Percentiles rank a stretch among this genome's conserved stretches.
These are phyloP conservation scores for Neoboletus subvelutipes DNA, from an alignment of 768 basidiomycete genomes.

Conservation along the genomic window DNA sequence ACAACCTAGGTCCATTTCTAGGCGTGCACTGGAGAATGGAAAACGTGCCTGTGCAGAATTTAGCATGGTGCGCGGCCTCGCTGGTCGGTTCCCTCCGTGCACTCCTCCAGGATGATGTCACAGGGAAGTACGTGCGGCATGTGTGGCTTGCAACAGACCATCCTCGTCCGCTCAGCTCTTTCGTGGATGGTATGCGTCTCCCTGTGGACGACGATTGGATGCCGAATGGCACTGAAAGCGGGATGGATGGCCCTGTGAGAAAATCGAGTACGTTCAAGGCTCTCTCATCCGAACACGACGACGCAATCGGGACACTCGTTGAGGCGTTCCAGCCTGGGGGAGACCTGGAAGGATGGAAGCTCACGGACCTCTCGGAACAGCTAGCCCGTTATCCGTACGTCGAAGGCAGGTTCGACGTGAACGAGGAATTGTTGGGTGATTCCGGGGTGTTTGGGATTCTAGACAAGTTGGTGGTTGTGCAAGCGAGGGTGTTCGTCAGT, in stretches of 20 bases:
- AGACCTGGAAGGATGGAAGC: slow-evolving; percentile 38
- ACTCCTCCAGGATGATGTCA: slow-evolving; percentile 32
- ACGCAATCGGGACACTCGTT: slow-evolving; percentile 45
- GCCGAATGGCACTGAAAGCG: background rate
- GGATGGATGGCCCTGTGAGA: slow-evolving; percentile 11
- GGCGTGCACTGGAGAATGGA: slow-evolving; percentile 63
- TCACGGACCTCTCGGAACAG: slow-evolving; percentile 46
- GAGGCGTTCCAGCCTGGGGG: slow-evolving; percentile 44
- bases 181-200: slow-evolving; percentile 1
- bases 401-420: slow-evolving; percentile 18
- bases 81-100: slow-evolving; percentile 44
- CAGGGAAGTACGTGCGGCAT: slow-evolving; percentile 33
- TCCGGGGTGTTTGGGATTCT: slow-evolving; percentile 53
- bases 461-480: slow-evolving; percentile 53
- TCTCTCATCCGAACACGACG: slow-evolving; percentile 42
- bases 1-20: slow-evolving; percentile 40
- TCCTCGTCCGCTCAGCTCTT: slow-evolving; percentile 27
- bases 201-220: slow-evolving; percentile 15
- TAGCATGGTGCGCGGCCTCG: slow-evolving; percentile 49
- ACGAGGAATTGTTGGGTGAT: slow-evolving; percentile 42
- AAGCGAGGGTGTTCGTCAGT: slow-evolving; percentile 50
- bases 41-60: slow-evolving; percentile 39
- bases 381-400: slow-evolving; percentile 25
- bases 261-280: slow-evolving; percentile 48
- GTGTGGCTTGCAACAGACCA: slow-evolving; percentile 62